Percentiles rank a stretch among this genome's conserved stretches.
phyloP scores from a whole-genome alignment of 208 protist genomes.

The Trypanosoma mega region DNA sequence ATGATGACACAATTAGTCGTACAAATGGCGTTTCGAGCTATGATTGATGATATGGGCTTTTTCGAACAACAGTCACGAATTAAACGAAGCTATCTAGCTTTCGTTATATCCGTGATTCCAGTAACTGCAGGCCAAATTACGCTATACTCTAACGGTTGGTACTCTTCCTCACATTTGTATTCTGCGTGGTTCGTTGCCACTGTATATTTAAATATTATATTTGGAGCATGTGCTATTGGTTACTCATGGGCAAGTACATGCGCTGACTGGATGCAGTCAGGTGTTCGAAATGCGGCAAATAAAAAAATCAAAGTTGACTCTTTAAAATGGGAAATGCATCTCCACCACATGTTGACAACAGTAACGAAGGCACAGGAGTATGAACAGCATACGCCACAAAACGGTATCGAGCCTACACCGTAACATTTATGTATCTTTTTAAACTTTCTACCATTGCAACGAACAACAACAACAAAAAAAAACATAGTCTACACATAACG shows the following conservation, averaged over 20 bases:
- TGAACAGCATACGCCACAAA: too few species aligned
- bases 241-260: slow-evolving; percentile 21
- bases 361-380: too few species aligned
- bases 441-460: too few species aligned
- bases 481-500: not conserved
- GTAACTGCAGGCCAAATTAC: slow-evolving; percentile 10
- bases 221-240: not conserved
- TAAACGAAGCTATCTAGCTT: slow-evolving; percentile 5
- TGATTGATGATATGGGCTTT: slow-evolving; percentile 23
- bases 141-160: slow-evolving; percentile 5
- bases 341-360: slow-evolving; percentile 12
- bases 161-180: not conserved
- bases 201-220: slow-evolving; percentile 11
- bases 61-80: not conserved
- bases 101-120: slow-evolving; percentile 13
- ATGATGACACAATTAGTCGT: slow-evolving; percentile 11
- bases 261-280: slow-evolving; percentile 17
- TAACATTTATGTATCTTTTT: too few species aligned
- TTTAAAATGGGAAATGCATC: slow-evolving; percentile 10
- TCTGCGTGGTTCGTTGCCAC: slow-evolving; percentile 5
- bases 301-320: slow-evolving; percentile 4
- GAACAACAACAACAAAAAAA: slow-evolving; percentile 20
- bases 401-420: too few species aligned
- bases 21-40: slow-evolving; percentile 15
- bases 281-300: slow-evolving; percentile 2